Evolutionary conservation across 2,329 filamentous ascomycete genomes (phyloP), one percentile per base, ranked within the genome.

Genomic region (Thelonectria discophora): DNA sequence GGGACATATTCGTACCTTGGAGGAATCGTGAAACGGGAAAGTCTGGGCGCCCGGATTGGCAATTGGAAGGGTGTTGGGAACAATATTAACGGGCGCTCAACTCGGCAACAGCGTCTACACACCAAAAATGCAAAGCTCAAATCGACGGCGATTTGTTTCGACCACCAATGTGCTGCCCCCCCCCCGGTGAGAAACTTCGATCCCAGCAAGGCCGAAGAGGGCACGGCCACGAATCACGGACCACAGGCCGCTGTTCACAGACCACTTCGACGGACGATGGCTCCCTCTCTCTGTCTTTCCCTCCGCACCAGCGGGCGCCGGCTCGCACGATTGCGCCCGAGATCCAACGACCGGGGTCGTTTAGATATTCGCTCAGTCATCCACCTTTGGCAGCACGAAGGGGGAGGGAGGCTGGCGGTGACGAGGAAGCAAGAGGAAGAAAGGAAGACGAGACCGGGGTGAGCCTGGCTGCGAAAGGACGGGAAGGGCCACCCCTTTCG

Each of bases 231-330:
- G 47, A 48, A 50, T 62, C 60, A 69, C 64, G 55, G 58, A 65
- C 65, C 51, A 62, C 58, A 58, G 60, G 48, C 62, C 61, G 63
- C 34, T 55, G 37, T 20, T 17, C 40, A 43, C 17, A 46, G 42
- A 46, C 42, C 20, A 46, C 42, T 24, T 24, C 3, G 20, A 21
- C 51, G 40, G 51, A 46, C 52, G 20, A 34, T 42, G 39, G 50
- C 61, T 37, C 60, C 9, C 15, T 37, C 21, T 24, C 21, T 24
- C 21, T 24, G 3, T 24, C 21, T 24, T 24, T 24, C 34, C 46
- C 67, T 70, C 67, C 69, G 62, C 62, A 69, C 62, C 56, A 70
- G 65, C 69, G 65, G 66, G 66, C 62, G 69, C 60, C 67, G 65
- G 60, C 69, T 69, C 61, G 60, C 62, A 52, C 58, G 62, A 70